Conservation (phyloP, 179 eudicot genomes). For the Patellifolia procumbens region DNA sequence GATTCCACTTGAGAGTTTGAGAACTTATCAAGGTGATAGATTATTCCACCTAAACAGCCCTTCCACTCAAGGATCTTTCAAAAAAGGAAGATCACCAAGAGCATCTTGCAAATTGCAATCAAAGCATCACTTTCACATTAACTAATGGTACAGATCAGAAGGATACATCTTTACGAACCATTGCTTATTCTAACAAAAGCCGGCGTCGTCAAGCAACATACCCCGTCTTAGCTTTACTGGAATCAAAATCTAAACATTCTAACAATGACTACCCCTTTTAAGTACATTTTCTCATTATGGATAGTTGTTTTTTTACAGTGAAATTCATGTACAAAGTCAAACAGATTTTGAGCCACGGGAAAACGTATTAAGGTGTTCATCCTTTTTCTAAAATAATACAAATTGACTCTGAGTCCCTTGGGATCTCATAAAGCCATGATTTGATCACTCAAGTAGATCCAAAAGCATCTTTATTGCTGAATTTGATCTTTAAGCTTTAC, state of each 20-base stretch:
- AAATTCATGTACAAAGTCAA: no score
- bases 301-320: neutral
- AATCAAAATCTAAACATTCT: constrained; percentile 11
- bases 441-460: constrained; percentile 18
- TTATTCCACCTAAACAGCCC: constrained; percentile 20
- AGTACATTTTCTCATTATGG: no score
- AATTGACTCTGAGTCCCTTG: constrained; percentile 12
- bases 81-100: constrained; percentile 4
- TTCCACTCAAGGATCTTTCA: constrained; percentile 19
- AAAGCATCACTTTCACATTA: constrained; percentile 8
- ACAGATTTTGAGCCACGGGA: neutral
- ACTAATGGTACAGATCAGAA: constrained; percentile 19
- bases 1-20: constrained; percentile 10
- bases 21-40: constrained; percentile 14
- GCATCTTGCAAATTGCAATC: neutral
- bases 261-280: constrained; percentile 16
- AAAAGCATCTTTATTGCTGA: constrained; percentile 27
- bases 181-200: constrained; percentile 13
- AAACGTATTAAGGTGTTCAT: neutral
- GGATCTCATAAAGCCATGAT: constrained; percentile 22
- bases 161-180: neutral
- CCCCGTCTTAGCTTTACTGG: constrained; percentile 16
- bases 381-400: neutral
- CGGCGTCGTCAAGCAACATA: constrained; percentile 9
- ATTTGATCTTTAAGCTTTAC: constrained; percentile 31